Evolutionary conservation across 2,329 filamentous ascomycete species (phyloP), one percentile per base, ranked within the genome.

Genomic region (Chrysoporthe austroafricana): DNA sequence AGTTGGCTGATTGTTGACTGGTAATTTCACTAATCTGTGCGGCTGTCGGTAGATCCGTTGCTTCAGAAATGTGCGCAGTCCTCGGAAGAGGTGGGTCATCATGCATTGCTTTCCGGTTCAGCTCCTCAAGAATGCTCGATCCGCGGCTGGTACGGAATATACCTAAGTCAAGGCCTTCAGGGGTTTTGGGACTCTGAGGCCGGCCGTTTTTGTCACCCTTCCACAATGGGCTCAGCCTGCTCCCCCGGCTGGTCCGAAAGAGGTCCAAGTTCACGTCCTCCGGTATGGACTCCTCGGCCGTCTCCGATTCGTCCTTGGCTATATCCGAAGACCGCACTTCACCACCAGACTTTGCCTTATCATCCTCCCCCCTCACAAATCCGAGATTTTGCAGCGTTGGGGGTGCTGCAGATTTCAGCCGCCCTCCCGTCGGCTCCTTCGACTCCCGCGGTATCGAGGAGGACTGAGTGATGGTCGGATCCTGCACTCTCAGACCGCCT

Each of bases 211-310:
- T 70, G 48, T 66, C 62, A 3, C 66, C 68, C n/a, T 70, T 68
- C 68, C 68, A 70, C 11, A 66, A 52, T 54, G 68, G 66, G 50
- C 52, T 64, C 39, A 70, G 59, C 39, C 9, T 66, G 54, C 8
- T 50, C 11, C 67, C 60, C 9, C 69, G 66, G 56, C 57, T 68
- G 26, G 69, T 70, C 18, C 66, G 69, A 26, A 70, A 70, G 16
- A 70, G 59, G 3, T 70, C 66, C 18, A 70, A 42, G 18, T 63
- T 59, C 11, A 70, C 43, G 57, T 50, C 69, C 11, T 62, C 50
- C 2, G 69, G 66, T 26, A 70, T 26, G 11, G 57, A 16, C 18
- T 64, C 61, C 34, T 63, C 61, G 8, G 36, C 21, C 14, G 43
- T 8, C 32, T 60, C 54, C 42, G 26, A 66, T 44, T 56, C 18